Conservation (phyloP, 371 early-diverging fungal genomes). For the Mucor plumbeus region DNA sequence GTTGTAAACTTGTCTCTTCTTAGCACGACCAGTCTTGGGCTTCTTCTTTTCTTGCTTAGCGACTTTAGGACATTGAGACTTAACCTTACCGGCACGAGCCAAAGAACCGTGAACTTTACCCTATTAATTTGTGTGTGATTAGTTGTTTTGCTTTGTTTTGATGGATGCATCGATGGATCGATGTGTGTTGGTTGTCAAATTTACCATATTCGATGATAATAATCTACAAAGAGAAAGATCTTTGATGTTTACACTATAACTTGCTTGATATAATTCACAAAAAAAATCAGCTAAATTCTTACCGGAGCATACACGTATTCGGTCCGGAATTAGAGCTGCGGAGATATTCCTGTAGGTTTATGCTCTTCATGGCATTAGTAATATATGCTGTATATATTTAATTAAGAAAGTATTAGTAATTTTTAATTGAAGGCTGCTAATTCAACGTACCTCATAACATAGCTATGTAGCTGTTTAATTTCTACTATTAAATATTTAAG, state of each 20-base stretch:
- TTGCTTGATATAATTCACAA: constrained; percentile 16
- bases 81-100: constrained; percentile 99
- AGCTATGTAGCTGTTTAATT: neutral
- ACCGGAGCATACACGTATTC: neutral
- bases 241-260: neutral
- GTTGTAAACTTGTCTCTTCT: constrained; percentile 97
- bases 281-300: constrained; percentile 3
- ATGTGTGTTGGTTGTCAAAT: constrained; percentile 19
- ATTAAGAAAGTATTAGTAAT: neutral
- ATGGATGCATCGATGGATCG: constrained; percentile 11
- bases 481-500: neutral
- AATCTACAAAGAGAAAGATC: constrained; percentile 35
- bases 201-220: constrained; percentile 42
- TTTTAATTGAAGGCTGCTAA: too few relatives aligned
- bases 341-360: neutral
- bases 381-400: neutral
- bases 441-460: neutral
- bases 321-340: neutral
- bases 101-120: constrained; percentile 99
- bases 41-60: constrained; percentile 98
- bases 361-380: neutral
- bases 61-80: constrained; percentile 99
- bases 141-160: neutral
- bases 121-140: constrained; percentile 47
- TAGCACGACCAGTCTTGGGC: constrained; percentile 94